phyloP scores from a whole-genome alignment of 2,329 filamentous ascomycete genomes.

The Colletotrichum sansevieriae region DNA sequence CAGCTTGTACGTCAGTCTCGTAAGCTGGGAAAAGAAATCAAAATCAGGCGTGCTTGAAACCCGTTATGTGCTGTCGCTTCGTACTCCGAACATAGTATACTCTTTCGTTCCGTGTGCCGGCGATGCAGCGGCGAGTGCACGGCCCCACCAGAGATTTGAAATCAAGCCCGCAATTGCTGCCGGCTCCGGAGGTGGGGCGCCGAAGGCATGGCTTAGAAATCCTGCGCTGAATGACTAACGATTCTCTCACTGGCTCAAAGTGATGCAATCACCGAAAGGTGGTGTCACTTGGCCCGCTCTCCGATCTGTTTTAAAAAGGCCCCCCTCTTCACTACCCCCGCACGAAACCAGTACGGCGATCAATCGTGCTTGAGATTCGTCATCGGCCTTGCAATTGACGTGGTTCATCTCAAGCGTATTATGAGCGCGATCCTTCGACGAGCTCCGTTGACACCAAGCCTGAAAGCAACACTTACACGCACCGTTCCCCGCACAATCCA shows the following conservation, averaged over 20 bases:
- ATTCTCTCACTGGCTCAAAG: conserved; percentile 5
- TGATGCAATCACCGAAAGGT: conserved; percentile 22
- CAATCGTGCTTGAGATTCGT: not conserved
- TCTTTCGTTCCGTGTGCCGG: no score
- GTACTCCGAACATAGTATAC: no score
- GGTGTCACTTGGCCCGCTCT: conserved; percentile 5
- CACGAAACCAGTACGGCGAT: not conserved
- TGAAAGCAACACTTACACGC: not conserved
- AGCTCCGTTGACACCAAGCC: not conserved
- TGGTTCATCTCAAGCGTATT: not conserved
- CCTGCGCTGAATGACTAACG: conserved; percentile 25
- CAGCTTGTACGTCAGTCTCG: no score
- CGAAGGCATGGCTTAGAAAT: conserved; percentile 35
- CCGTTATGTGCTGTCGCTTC: no score
- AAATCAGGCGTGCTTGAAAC: no score
- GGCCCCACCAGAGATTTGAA: conserved; percentile 24
- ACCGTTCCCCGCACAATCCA: not conserved
- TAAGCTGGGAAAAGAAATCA: no score
- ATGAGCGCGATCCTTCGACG: conserved; percentile 29
- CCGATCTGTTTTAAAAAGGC: conserved; percentile 16
- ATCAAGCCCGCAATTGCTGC: conserved; percentile 16
- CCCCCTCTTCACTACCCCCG: not conserved
- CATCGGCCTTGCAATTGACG: not conserved
- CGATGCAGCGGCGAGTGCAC: not conserved
- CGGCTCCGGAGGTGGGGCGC: conserved; percentile 21